phyloP scores from a whole-genome alignment of 1,284 basidiomycete genomes.

The Bondarzewia mesenterica region DNA sequence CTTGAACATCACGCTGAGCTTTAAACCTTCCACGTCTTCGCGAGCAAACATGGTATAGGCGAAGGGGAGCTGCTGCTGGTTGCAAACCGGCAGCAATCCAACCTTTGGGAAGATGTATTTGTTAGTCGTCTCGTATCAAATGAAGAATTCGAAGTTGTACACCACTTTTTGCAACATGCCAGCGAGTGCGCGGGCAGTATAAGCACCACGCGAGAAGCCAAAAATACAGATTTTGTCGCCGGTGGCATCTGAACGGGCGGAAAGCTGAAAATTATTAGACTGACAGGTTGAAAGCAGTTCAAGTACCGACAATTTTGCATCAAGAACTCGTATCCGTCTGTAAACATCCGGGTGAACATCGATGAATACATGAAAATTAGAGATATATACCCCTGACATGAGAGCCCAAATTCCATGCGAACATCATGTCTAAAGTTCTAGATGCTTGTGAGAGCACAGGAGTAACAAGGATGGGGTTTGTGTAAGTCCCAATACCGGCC shows the following conservation, averaged over 20 bases:
- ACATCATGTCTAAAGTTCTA: conserved; percentile 38
- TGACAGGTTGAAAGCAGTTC: conserved; percentile 1
- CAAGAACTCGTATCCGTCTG: conserved; percentile 54
- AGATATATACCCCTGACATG: conserved; percentile 42
- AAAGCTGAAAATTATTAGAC: background rate
- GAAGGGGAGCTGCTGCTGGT: conserved; percentile 39
- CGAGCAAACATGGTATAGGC: conserved; percentile 34
- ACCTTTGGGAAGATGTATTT: conserved; percentile 21
- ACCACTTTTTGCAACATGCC: conserved; percentile 46
- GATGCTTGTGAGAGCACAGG: conserved; percentile 28
- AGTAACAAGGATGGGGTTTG: conserved; percentile 36
- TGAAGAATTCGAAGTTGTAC: background rate
- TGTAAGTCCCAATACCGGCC: conserved; percentile 51
- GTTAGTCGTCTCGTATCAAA: background rate
- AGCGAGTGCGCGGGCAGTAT: conserved; percentile 41
- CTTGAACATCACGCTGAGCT: conserved; percentile 30
- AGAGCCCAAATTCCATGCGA: conserved; percentile 45
- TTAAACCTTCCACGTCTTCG: conserved; percentile 25
- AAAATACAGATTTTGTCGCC: conserved; percentile 52
- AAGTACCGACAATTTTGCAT: conserved; percentile 48
- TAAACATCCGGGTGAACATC: too few species aligned
- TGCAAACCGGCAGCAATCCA: conserved; percentile 45
- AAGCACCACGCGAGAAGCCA: conserved; percentile 61
- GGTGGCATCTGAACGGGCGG: conserved; percentile 25
- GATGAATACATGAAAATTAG: background rate